These are phyloP conservation scores for Botrytis aclada DNA, from an alignment of 2,329 filamentous ascomycete genomes.

Conservation along the genomic window DNA sequence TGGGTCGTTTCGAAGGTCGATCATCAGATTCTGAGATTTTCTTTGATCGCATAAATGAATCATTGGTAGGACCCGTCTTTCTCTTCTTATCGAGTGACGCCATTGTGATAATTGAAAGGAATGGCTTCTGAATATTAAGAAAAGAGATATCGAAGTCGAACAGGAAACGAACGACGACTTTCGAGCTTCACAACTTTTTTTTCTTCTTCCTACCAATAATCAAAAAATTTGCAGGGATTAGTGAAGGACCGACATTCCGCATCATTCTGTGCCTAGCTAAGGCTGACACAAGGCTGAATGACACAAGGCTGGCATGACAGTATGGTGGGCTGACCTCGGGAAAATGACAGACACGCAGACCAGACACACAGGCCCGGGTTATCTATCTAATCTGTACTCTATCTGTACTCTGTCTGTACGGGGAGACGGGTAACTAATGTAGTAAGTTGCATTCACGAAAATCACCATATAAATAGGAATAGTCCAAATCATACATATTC, in stretches of 20 bases:
- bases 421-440: background rate
- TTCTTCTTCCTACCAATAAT: conserved; percentile 6
- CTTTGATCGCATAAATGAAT: conserved; percentile 36
- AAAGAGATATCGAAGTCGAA: conserved; percentile 11
- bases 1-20: conserved; percentile 35
- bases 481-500: background rate
- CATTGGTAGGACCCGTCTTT: conserved; percentile 37
- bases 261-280: background rate
- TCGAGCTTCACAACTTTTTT: conserved; percentile 24
- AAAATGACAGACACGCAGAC: background rate
- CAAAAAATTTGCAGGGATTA: conserved; percentile 13
- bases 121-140: background rate
- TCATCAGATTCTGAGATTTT: conserved; percentile 30
- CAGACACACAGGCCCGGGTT: background rate
- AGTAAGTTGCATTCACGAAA: background rate
- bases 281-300: background rate
- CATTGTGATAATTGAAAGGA: conserved; percentile 28
- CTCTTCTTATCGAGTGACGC: conserved; percentile 38
- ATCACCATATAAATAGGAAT: background rate
- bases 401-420: background rate
- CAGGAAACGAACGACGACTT: background rate
- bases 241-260: background rate
- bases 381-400: background rate
- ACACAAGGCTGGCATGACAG: background rate
- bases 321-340: background rate